A percentile compares a stretch with the other conserved stretches of the same genome.
phyloP scores from a whole-genome alignment of 192 early-diverging fungal species.

The Mortierella hygrophila region DNA sequence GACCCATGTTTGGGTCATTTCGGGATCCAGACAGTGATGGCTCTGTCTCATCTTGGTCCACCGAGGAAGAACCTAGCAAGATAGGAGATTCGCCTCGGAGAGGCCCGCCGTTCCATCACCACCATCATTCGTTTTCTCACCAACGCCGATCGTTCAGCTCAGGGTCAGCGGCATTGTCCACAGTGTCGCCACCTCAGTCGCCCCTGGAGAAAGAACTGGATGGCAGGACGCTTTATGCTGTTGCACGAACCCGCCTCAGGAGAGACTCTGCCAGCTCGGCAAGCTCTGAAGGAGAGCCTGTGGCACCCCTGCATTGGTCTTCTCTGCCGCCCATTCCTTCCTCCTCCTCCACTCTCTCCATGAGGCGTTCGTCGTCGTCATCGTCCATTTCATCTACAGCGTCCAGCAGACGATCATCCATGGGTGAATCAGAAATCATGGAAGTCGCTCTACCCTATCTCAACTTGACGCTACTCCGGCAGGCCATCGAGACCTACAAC shows the following conservation, averaged over 20 bases:
- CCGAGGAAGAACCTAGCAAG: conserved; percentile 5
- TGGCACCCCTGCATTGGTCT: neutral
- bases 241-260: conserved; percentile 11
- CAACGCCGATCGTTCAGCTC: neutral
- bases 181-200: conserved; percentile 11
- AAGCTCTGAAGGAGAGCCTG: conserved; percentile 18
- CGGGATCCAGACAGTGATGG: conserved; percentile 30
- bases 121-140: neutral
- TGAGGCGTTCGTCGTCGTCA: neutral
- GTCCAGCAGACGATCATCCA: conserved; percentile 21
- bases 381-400: conserved; percentile 3
- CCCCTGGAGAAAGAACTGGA: conserved; percentile 10
- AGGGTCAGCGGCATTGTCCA: neutral
- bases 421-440: neutral
- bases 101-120: neutral
- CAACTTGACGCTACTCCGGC: conserved; percentile 31
- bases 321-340: neutral
- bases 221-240: conserved; percentile 3
- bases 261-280: conserved; percentile 9
- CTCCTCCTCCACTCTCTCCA: neutral
- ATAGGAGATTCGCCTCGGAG: neutral
- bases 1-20: conserved; percentile 17
- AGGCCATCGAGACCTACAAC: conserved; percentile 47
- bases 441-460: conserved; percentile 26
- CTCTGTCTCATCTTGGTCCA: conserved; percentile 8